A percentile compares a stretch with the other conserved stretches of the same genome.
Evolutionary conservation across 2,329 filamentous ascomycete genomes (phyloP).

Genomic region (Sporothrix protearum): DNA sequence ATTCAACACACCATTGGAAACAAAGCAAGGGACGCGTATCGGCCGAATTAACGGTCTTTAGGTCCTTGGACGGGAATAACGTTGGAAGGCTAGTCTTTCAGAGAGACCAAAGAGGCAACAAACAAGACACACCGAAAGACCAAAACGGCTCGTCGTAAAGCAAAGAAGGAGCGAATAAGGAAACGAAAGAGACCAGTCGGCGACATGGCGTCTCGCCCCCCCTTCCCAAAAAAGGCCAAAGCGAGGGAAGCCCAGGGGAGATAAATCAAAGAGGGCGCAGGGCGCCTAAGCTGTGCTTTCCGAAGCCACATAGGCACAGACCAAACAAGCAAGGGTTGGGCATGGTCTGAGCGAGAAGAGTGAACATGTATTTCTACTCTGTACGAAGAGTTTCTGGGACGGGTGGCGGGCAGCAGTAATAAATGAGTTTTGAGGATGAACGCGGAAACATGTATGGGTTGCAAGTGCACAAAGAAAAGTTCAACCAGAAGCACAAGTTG

Average conservation of each 20-base stretch:
- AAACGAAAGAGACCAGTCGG: neutral
- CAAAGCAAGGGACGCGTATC: neutral
- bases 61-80: neutral
- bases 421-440: neutral
- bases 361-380: too few species aligned
- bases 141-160: conserved; percentile 4
- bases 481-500: neutral
- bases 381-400: neutral
- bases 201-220: neutral
- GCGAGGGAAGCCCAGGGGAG: neutral
- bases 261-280: neutral
- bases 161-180: neutral
- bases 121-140: neutral
- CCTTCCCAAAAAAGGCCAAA: neutral
- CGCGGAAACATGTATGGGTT: neutral
- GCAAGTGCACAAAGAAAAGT: neutral
- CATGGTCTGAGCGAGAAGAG: neutral
- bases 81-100: neutral
- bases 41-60: neutral
- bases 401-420: neutral
- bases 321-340: neutral
- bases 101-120: neutral
- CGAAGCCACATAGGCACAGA: neutral
- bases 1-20: neutral
- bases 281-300: neutral